Evolutionary conservation across 306 rosid genomes (phyloP).

Genomic region (Aeschynomene evenia): DNA sequence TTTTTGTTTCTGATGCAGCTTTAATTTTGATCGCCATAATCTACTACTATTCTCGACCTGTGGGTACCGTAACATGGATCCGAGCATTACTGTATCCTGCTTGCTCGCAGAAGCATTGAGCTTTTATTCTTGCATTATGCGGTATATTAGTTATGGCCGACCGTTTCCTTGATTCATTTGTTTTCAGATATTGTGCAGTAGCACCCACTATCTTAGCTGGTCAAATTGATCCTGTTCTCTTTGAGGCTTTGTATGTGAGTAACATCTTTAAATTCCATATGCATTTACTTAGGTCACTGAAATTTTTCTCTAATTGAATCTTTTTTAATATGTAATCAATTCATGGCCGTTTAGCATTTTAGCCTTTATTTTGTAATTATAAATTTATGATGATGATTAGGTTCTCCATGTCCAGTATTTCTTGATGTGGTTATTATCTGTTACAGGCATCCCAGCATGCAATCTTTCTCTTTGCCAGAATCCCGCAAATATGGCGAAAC

Average conservation of each 20-base stretch:
- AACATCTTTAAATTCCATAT: slow-evolving; percentile 14
- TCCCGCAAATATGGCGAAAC: slow-evolving; percentile 95
- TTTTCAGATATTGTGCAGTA: slow-evolving; percentile 79
- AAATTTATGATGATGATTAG: neutral
- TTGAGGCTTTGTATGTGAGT: slow-evolving; percentile 96
- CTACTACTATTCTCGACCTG: slow-evolving; percentile 87
- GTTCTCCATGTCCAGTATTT: slow-evolving; percentile 11
- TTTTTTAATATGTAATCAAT: neutral
- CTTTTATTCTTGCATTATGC: slow-evolving; percentile 30
- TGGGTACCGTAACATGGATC: slow-evolving; percentile 68
- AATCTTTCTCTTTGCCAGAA: slow-evolving; percentile 85
- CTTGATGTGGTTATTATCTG: slow-evolving; percentile 38
- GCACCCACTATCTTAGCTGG: slow-evolving; percentile 95
- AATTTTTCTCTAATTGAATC: neutral
- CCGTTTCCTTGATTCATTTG: slow-evolving; percentile 60
- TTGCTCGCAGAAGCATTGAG: slow-evolving; percentile 25
- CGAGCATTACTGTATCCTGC: slow-evolving; percentile 86
- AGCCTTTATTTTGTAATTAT: neutral
- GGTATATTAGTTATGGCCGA: slow-evolving; percentile 12
- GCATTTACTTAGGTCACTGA: slow-evolving; percentile 18
- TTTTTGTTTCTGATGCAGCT: slow-evolving; percentile 57
- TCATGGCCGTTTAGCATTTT: neutral
- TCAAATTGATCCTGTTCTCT: slow-evolving; percentile 76
- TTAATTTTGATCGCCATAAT: slow-evolving; percentile 72
- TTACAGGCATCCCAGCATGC: slow-evolving; percentile 93